Conservation (phyloP, 371 early-diverging fungal species). For the Paraphysoderma sedebokerense region DNA sequence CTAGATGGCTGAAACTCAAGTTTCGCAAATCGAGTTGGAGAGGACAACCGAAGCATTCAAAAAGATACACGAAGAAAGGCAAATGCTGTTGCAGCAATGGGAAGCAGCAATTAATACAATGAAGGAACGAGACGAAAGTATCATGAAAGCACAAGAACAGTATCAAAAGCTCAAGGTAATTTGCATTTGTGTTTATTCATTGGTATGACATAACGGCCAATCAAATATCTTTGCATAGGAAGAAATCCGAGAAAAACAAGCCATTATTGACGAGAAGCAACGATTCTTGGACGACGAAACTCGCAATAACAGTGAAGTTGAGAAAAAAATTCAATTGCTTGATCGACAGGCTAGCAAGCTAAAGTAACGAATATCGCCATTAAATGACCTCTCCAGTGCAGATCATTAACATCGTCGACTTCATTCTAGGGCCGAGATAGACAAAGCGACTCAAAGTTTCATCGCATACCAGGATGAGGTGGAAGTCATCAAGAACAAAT, state of each 20-base stretch:
- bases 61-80: conserved; percentile 24
- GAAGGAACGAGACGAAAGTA: conserved; percentile 23
- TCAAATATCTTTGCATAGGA: conserved; percentile 6
- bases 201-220: too few species aligned
- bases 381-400: too few species aligned
- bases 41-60: conserved; percentile 27
- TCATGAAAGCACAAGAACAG: conserved; percentile 13
- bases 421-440: conserved; percentile 15
- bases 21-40: conserved; percentile 31
- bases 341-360: conserved; percentile 24
- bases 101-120: conserved; percentile 20
- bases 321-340: conserved; percentile 19
- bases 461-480: conserved; percentile 28
- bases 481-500: conserved; percentile 19
- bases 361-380: conserved; percentile 6
- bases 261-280: conserved; percentile 22
- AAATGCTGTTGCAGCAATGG: conserved; percentile 29
- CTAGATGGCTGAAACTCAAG: conserved; percentile 34
- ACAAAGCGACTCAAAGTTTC: conserved; percentile 9
- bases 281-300: conserved; percentile 19
- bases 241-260: conserved; percentile 13
- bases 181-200: too few species aligned
- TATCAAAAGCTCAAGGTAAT: conserved; percentile 16
- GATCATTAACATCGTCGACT: too few species aligned
- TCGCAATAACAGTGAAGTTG: conserved; percentile 16